Percentiles rank a stretch among this genome's conserved stretches.
phyloP scores from a whole-genome alignment of 2,329 filamentous ascomycete genomes.

The Claviceps sp. region DNA sequence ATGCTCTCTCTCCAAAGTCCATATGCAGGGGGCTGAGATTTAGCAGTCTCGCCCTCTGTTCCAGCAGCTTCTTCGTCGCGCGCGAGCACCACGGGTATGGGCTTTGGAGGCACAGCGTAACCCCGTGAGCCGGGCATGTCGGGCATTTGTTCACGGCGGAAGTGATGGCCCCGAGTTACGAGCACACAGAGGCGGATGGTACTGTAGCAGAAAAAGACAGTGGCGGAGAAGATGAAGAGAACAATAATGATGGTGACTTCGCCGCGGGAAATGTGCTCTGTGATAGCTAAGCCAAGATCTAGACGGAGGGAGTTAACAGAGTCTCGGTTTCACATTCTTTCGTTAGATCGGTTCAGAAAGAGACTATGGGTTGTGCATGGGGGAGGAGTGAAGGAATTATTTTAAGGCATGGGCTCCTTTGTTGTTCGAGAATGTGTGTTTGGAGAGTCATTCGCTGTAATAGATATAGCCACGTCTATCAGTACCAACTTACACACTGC shows the following conservation, averaged over 20 bases:
- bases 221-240: slow-evolving; percentile 58
- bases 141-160: slow-evolving; percentile 12
- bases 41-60: slow-evolving; percentile 39
- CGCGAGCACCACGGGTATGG: slow-evolving; percentile 64
- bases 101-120: slow-evolving; percentile 56
- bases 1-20: slow-evolving; percentile 75
- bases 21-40: slow-evolving; percentile 65
- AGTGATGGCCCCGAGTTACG: slow-evolving; percentile 34
- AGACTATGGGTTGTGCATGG: not conserved
- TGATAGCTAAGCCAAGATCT: slow-evolving; percentile 64
- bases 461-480: not conserved
- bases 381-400: not conserved
- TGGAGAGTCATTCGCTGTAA: not conserved
- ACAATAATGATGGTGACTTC: slow-evolving; percentile 73
- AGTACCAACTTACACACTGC: slow-evolving; percentile 56
- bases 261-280: slow-evolving; percentile 46
- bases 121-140: slow-evolving; percentile 43
- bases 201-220: slow-evolving; percentile 70
- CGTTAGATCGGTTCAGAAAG: not conserved
- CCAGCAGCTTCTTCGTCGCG: slow-evolving; percentile 58
- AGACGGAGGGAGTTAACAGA: not conserved
- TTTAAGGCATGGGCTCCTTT: not conserved
- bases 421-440: not conserved
- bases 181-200: slow-evolving; percentile 61
- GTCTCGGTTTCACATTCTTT: not conserved